Evolutionary conservation across 164 flowering plant species (phyloP), one percentile per base, ranked within the genome.

Genomic region (Akebia trifoliata): DNA sequence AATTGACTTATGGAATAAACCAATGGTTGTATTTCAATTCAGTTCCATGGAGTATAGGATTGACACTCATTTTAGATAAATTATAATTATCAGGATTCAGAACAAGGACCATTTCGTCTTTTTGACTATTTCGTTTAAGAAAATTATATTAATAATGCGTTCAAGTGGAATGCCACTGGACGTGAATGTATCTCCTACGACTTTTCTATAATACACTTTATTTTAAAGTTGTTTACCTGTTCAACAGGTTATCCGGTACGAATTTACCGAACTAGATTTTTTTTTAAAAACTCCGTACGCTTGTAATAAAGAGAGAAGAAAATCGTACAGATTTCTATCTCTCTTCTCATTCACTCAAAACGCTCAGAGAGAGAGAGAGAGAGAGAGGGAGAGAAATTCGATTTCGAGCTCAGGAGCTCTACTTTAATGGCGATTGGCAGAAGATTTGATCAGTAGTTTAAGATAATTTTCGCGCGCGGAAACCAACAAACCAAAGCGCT

Each of bases 401-500:
- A 52, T 21, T 22, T n/a, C 12, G 18, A 45, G 48, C 59, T 40
- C 50, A 36, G 6, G 11, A n/a, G 15, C 40, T 32, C 18, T 35
- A 25, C 35, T 59, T 59, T 59, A 48, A 59, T 56, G 49, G 49
- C n/a, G 50, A 29, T 56, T 18, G 17, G 15, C 60, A 17, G 24
- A 14, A 21, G 21, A 57, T 43, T 43, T 25, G 10, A 18, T 43
- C 47, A 15, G 4, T 32, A 5, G 7, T 17, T 20, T 18, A 17
- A 2, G 3, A 35, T 15, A 1, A 18, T 21, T 25, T 54, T 46
- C 46, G 12, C 28, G 50, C 4, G 22, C n/a, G 37, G 20, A 55
- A 54, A 26, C 45, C 26, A 42, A 56, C 60, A 56, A 64, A 42
- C 44, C 44, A 57, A 50, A 64, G 21, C 62, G 68, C 68, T 57